Percentiles rank a stretch among this genome's conserved stretches.
These are phyloP conservation scores for Rosa rugosa DNA, from an alignment of 306 rosid species.

Conservation along the genomic window DNA sequence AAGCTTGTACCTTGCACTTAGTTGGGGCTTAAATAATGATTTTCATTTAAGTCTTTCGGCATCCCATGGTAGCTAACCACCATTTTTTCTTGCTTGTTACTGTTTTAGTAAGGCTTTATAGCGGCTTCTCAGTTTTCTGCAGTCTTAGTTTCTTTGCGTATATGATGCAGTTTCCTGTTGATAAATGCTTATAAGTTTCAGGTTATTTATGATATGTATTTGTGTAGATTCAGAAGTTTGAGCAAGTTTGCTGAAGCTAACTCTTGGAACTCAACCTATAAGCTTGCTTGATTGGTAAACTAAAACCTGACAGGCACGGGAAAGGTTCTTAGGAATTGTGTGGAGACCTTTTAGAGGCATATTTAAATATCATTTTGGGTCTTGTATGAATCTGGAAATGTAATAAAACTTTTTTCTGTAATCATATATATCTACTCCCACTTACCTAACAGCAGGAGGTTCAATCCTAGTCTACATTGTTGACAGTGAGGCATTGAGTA, in stretches of 20 bases:
- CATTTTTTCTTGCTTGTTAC: too few species aligned
- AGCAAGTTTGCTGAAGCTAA: constrained; percentile 9
- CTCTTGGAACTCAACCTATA: constrained; percentile 31
- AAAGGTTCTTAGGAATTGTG: constrained; percentile 38
- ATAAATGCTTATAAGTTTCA: too few species aligned
- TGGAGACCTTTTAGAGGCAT: constrained; percentile 29
- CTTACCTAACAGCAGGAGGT: background rate
- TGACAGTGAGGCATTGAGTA: too few species aligned
- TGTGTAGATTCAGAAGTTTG: constrained; percentile 48
- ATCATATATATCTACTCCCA: constrained; percentile 13
- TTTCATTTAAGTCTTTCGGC: background rate
- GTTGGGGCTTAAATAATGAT: background rate
- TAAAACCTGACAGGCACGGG: constrained; percentile 27
- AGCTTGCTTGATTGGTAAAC: constrained; percentile 34
- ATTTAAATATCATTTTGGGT: constrained; percentile 31
- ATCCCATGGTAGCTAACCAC: too few species aligned
- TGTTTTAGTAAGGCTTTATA: background rate
- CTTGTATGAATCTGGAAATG: constrained; percentile 25
- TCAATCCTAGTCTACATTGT: too few species aligned
- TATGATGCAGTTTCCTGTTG: too few species aligned
- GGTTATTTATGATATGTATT: constrained; percentile 24
- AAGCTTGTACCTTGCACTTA: background rate
- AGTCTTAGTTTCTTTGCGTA: too few species aligned
- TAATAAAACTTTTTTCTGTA: constrained; percentile 8
- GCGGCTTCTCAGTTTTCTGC: too few species aligned